Base-by-base conservation (phyloP, 2,329 filamentous ascomycete genomes). In the Penicillium decumbens region DNA sequence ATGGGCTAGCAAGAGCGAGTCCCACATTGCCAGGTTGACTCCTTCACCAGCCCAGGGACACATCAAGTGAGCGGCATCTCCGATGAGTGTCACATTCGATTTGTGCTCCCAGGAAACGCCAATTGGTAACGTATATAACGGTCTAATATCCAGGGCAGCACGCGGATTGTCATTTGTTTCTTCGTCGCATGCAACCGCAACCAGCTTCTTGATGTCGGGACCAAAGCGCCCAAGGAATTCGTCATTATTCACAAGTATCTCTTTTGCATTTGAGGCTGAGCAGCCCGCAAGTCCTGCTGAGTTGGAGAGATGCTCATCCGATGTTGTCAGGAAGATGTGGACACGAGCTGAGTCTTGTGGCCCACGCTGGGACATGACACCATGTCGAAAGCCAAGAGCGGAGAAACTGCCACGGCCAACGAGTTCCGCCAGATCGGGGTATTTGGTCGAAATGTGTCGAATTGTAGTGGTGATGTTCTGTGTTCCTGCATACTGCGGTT, bases 11-110 rank as follows among this genome's bases (percentile, higher is more conserved):
- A 50, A 32, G 4, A 65, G 42, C 1, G 63, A 49, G 43, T 67
- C 64, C 49, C 43, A 52, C 59, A 67, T 57, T 4, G 60, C 64
- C 10, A 61, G 42, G 37, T 67, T 67, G 9, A 64, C 65, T 2
- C 65, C 63, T 30, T 64, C 56, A 3, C 63, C 65, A 8, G 59
- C 61, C 49, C 61, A 68, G 1, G 63, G 64, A 10, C 48, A 51
- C 62, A 65, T 66, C 20, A 65, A 41, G 42, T 67, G 62, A 3
- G 64, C 63, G 8, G 65, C 63, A 49, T 67, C 65, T 12, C 65
- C 65, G 6, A 65, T 37, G 1, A 66, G 33, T 0, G 63, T 65
- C 7, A 50, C 52, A 15, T 56, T 50, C 3, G 47, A 15, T 2
- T 49, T 43, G 49, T 64, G 57, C 35, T 54, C 13, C 60, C 60